phyloP scores from a whole-genome alignment of 306 rosid species.

The Prunus campanulata region DNA sequence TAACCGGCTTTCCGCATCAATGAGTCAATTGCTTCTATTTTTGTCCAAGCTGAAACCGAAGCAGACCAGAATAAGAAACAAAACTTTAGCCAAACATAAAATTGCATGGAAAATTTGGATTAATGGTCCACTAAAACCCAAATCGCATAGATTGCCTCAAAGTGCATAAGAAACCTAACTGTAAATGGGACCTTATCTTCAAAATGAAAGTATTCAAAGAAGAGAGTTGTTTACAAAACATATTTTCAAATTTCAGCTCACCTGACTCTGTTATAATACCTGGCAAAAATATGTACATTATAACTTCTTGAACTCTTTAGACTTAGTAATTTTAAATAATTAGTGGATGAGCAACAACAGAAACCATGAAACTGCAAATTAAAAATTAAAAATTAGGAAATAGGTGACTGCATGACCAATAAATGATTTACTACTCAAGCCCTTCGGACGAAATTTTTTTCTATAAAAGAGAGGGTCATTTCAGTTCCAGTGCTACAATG shows the following conservation, averaged over 20 bases:
- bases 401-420: not conserved
- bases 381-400: not conserved
- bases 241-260: not conserved
- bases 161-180: not conserved
- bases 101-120: not conserved
- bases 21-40: conserved; percentile 82
- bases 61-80: conserved; percentile 2
- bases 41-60: conserved; percentile 81
- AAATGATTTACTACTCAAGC: not conserved
- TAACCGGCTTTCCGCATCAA: conserved; percentile 87
- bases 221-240: not conserved
- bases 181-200: not conserved
- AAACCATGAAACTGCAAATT: not conserved
- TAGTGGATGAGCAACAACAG: not conserved
- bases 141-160: not conserved
- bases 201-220: not conserved
- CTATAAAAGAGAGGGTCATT: not conserved
- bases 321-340: no score
- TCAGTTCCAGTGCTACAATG: not conserved
- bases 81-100: not conserved
- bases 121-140: not conserved
- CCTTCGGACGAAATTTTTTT: not conserved
- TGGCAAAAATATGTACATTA: no score
- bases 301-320: no score
- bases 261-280: not conserved